phyloP scores from a whole-genome alignment of 257 asterid genomes.

The Coffea canephora region DNA sequence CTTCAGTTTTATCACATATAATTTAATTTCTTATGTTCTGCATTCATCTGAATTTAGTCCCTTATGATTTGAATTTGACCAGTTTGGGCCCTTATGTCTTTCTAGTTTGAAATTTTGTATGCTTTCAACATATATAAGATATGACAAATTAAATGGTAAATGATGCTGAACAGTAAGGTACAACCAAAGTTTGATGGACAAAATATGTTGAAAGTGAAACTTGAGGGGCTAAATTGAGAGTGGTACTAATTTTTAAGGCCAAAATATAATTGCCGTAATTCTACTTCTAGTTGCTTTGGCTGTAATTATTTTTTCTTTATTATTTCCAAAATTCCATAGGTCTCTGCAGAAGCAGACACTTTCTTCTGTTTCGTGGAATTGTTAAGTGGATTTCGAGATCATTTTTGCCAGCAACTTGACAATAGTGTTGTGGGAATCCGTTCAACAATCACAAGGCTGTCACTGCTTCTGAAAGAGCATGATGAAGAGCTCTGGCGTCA shows the following conservation, averaged over 20 bases:
- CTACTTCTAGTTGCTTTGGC: conserved; percentile 6
- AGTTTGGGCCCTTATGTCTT: background rate
- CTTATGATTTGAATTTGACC: background rate
- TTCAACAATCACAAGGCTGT: conserved; percentile 80
- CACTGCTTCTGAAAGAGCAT: conserved; percentile 84
- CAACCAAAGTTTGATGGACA: background rate
- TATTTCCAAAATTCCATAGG: conserved; percentile 49
- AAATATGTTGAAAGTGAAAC: background rate
- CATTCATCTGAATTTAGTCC: background rate
- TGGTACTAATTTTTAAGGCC: background rate
- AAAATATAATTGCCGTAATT: background rate
- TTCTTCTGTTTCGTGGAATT: conserved; percentile 97
- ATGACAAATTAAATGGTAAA: background rate
- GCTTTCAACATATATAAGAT: background rate
- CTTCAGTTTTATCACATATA: background rate
- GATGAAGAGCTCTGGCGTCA: conserved; percentile 99
- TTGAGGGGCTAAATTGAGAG: background rate
- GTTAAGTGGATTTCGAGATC: conserved; percentile 88
- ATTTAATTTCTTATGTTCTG: background rate
- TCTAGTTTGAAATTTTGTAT: background rate
- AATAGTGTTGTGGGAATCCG: conserved; percentile 96
- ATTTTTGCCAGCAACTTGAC: conserved; percentile 94
- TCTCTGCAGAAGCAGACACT: conserved; percentile 84
- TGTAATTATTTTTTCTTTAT: conserved; percentile 19
- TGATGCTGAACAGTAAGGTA: background rate